Conservation (phyloP, 441 rosid species). For the Adansonia rubrostipa region DNA sequence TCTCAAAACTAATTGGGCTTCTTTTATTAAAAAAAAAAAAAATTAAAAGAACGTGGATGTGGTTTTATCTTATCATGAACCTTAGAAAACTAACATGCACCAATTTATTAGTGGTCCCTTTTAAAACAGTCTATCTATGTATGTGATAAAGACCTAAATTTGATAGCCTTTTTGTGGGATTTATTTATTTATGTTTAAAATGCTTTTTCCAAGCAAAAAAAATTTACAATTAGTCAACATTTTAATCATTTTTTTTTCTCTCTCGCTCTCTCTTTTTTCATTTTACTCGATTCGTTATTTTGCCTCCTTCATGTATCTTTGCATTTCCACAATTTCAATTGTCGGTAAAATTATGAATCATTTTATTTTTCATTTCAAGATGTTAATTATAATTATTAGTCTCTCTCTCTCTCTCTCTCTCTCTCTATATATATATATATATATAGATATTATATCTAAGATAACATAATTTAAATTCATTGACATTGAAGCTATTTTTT, state of each 20-base stretch:
- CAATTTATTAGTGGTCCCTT: constrained; percentile 21
- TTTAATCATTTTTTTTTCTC: background rate
- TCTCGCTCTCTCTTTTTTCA: background rate
- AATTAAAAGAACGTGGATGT: no score
- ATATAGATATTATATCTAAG: background rate
- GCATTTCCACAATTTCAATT: background rate
- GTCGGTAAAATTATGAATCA: background rate
- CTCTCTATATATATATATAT: no score
- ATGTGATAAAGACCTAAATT: constrained; percentile 15
- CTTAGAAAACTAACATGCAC: background rate
- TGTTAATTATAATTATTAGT: background rate
- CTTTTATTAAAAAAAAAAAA: no score
- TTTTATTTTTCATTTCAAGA: background rate
- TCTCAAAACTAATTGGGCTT: no score
- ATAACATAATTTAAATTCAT: background rate
- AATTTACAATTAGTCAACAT: background rate
- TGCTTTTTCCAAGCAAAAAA: background rate
- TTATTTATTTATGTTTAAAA: background rate
- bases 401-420: background rate
- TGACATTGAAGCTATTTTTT: background rate
- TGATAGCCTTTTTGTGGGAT: constrained; percentile 18
- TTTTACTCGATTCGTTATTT: constrained; percentile 20
- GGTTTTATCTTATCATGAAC: background rate
- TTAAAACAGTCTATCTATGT: background rate
- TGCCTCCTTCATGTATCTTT: constrained; percentile 20